Evolutionary conservation across 2,329 filamentous ascomycete genomes (phyloP), one percentile per base, ranked within the genome.

Genomic region (Pyricularia sp.): DNA sequence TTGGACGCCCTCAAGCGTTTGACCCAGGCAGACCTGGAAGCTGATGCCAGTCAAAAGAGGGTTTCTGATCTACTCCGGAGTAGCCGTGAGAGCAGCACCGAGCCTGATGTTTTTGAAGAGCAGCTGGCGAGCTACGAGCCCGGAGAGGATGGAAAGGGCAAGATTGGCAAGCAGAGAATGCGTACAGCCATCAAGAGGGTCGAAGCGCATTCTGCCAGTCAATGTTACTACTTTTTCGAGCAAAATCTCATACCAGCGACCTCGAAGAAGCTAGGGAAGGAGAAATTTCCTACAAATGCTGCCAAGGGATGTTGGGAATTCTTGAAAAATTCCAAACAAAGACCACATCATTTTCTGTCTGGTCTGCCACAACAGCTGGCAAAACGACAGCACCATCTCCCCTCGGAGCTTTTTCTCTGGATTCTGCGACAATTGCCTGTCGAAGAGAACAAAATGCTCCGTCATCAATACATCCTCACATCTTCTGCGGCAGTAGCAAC

Each of bases 391-490:
- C 60, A 44, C 12, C 4, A 33, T 33, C 60, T 62, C n/a, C 84
- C 88, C 0, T 84, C 90, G 66, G 81, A 88, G 65, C 71, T 91
- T 0, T 80, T 90, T 62, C 70, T 81, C 19, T 93, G 89, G 89
- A 77, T 91, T 3, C 71, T 89, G 6, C 75, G 83, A 62, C 81
- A 87, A 75, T 76, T 87, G 26, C 83, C 81, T 65, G 72, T 77
- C 1, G 85, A 89, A 69, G 74, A 76, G 55, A 81, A 82, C 35
- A 76, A 79, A 57, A 78, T 83, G 60, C 72, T 90, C 57, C 81
- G 85, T 62, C 73, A 79, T 65, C 83, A 87, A 66, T 91, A 91
- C 71, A 77, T 81, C 65, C 73, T 0, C 75, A 78, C 26, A 67
- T 72, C 28, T 75, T 75, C 1, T 22, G 60, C 60, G 4, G 60